Evolutionary conservation across 2,329 filamentous ascomycete genomes (phyloP), one percentile per base, ranked within the genome.

Genomic region (Trichoderma koningii): DNA sequence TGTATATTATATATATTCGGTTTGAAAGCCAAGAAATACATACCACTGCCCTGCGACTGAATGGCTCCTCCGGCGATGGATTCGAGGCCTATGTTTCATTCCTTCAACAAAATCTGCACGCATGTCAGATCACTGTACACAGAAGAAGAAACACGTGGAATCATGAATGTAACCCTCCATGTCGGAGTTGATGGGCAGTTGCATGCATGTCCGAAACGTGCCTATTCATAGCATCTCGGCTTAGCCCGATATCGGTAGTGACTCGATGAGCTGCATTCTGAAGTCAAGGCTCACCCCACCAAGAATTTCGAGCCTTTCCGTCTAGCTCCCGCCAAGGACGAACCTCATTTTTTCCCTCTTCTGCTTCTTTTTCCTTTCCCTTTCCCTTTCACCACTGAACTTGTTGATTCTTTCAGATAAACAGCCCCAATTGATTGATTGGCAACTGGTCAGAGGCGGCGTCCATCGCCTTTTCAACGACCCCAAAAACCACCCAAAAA

Each of bases 231-330:
- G 34, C 14, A 14, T 38, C 12, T 10, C 5, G 34, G 2, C 12
- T 38, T 38, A 38, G 34, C 34, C 60, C 60, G 60, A 63, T 63
- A 63, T 63, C 60, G 60, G 60, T 53, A 55, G 60, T 63, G 48
- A 55, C 47, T 51, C 60, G 60, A 63, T 55, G 60, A 63, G 60
- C 41, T 63, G 60, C 50, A 55, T 63, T 34, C 19, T 14, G 26
- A 30, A 17, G 23, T 41, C 30, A 59, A 53, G 52, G 28, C 60
- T 63, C 48, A 38, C 60, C 50, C 60, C 60, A 63, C 60, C 50
- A 63, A 45, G 60, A 63, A 47, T 55, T 63, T 63, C 48, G 26
- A 48, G 38, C 45, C 50, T 30, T 52, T n/a, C 50, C 34, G 15
- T 34, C 5, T 62, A 44, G 34, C 23, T 56, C 34, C n/a, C 21